These are phyloP conservation scores for Trametes versicolor DNA, from an alignment of 1,284 basidiomycete species.

Conservation along the genomic window DNA sequence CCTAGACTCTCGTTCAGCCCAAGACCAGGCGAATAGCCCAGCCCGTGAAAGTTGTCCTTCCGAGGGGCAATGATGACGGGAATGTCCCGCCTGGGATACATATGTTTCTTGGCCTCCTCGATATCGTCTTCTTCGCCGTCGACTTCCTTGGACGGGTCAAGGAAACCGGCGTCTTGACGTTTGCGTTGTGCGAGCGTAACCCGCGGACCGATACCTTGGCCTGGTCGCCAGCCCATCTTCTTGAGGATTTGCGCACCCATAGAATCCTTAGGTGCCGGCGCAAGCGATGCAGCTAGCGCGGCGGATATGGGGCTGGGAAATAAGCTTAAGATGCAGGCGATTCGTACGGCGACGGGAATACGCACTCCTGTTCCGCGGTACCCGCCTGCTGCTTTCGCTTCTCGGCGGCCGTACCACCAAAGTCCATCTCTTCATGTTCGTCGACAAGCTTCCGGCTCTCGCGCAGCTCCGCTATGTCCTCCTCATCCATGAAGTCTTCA, in stretches of 20 bases:
- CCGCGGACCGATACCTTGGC: conserved; percentile 93
- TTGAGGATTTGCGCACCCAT: conserved; percentile 85
- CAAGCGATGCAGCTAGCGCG: conserved; percentile 67
- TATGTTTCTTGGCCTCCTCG: conserved; percentile 86
- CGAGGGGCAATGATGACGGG: conserved; percentile 67
- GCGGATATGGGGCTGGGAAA: conserved; percentile 64
- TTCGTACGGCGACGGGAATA: conserved; percentile 31
- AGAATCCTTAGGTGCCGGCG: conserved; percentile 74
- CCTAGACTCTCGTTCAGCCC: conserved; percentile 70
- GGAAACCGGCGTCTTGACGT: conserved; percentile 66
- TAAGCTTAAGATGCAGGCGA: conserved; percentile 1
- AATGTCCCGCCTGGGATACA: conserved; percentile 87
- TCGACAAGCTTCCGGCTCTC: conserved; percentile 81
- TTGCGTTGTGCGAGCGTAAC: conserved; percentile 82
- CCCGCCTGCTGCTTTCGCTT: conserved; percentile 42
- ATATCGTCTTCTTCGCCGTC: conserved; percentile 62
- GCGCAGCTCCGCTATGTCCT: conserved; percentile 87
- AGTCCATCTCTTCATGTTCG: conserved; percentile 79
- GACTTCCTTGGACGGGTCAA: conserved; percentile 45
- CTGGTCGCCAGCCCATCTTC: conserved; percentile 95
- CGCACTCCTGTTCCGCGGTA: conserved; percentile 66
- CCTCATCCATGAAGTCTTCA: conserved; percentile 99
- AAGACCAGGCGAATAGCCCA: conserved; percentile 79
- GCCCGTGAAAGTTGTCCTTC: conserved; percentile 82
- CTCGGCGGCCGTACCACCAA: conserved; percentile 67